Evolutionary conservation across 2,329 filamentous ascomycete genomes (phyloP), one percentile per base, ranked within the genome.

Genomic region (Fonsecaea multimorphosa): DNA sequence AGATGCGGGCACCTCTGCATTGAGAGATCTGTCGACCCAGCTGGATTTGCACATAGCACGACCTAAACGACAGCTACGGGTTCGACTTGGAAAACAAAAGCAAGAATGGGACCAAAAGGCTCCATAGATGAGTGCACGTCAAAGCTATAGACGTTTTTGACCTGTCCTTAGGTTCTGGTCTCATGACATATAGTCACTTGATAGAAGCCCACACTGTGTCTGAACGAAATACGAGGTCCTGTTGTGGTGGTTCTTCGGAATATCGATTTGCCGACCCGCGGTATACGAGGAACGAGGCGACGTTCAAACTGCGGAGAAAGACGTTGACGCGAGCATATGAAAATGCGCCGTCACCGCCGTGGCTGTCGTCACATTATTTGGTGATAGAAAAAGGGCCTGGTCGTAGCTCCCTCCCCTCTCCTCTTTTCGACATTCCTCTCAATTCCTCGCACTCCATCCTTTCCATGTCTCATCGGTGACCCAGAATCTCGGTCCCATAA

Each of bases 401-500:
- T n/a, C n/a, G n/a, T n/a, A 24, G 7, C 46, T 31, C 53, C 34
- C 8, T 44, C 24, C 27, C 29, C 49, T 62, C 44, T 31, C 32
- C 29, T 34, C 27, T 3, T 34, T 22, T 34, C 16, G 16, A n/a
- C 8, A 31, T 19, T 31, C 5, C 49, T 31, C 49, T 11, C 52
- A 27, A 31, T 19, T 31, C 5, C 49, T 31, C 49, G 24, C 52
- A 27, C 38, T 40, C 27, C 55, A 58, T 67, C 53, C 32, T 51
- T 59, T 58, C 61, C 36, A 68, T 71, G 67, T 61, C 36, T 54
- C 32, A 29, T 68, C 65, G 32, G 65, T 63, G 53, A 58, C 55
- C 59, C 46, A 29, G n/a, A 60, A 32, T 2, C 57, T 38, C 31
- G 12, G 58, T 44, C 66, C 64, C 61, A 65, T 56, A 58, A 81